Percentiles rank a stretch among this genome's conserved stretches.
Conservation (phyloP, 495 filamentous ascomycete genomes). For the Neurospora tetrasperma region DNA sequence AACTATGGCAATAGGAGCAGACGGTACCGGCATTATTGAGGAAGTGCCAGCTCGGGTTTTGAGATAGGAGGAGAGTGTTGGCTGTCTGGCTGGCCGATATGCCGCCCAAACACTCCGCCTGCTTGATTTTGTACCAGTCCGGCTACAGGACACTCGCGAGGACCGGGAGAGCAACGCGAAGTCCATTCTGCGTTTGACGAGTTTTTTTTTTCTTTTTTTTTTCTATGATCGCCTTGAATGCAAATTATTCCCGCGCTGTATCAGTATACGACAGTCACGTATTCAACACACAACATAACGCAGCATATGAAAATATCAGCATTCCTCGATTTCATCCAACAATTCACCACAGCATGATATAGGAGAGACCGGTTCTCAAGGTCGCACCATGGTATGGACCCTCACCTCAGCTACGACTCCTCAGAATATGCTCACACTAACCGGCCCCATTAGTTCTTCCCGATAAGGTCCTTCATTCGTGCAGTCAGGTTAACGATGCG, state of each 20-base stretch:
- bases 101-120: background rate
- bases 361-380: too few relatives aligned
- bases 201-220: too few relatives aligned
- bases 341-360: background rate
- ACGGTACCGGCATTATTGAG: background rate
- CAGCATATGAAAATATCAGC: background rate
- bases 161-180: background rate
- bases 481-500: background rate
- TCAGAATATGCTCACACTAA: background rate
- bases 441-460: background rate
- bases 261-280: background rate
- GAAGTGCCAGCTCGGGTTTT: background rate
- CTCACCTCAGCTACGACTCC: background rate
- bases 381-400: background rate
- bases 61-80: background rate
- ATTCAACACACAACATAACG: background rate
- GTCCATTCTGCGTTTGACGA: background rate
- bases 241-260: background rate
- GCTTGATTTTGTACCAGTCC: background rate
- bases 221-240: background rate
- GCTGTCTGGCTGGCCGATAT: background rate
- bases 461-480: background rate
- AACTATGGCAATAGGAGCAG: background rate
- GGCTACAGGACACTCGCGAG: background rate
- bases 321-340: background rate